These are phyloP conservation scores for Letharia columbiana DNA, from an alignment of 495 filamentous ascomycete genomes.

Conservation along the genomic window DNA sequence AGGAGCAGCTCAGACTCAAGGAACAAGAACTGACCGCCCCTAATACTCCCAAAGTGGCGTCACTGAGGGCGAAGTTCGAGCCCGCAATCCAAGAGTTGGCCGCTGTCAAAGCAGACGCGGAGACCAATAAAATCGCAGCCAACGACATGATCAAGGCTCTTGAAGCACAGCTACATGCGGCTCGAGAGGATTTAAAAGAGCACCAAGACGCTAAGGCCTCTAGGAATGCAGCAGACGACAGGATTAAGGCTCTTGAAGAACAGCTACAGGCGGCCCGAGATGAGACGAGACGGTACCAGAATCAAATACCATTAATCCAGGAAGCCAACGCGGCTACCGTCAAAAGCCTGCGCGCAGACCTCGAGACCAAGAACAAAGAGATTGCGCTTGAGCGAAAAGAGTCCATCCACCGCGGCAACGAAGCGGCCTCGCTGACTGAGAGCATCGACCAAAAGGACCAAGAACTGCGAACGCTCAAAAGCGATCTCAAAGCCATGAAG, in stretches of 20 bases:
- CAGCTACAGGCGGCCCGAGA: constrained; percentile 7
- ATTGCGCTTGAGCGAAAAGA: constrained; percentile 29
- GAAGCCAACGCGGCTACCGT: constrained; percentile 4
- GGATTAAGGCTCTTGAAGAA: not conserved
- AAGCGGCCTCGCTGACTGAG: constrained; percentile 33
- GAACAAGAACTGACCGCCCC: constrained; percentile 2
- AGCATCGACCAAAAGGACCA: constrained; percentile 38
- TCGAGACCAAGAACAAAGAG: constrained; percentile 15
- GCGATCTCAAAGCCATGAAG: constrained; percentile 24
- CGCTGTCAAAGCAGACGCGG: constrained; percentile 21
- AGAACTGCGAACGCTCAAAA: constrained; percentile 27
- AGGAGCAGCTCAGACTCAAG: constrained; percentile 11
- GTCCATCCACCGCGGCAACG: constrained; percentile 32
- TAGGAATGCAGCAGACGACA: constrained; percentile 28
- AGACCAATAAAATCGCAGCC: constrained; percentile 32
- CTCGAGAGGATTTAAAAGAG: constrained; percentile 2
- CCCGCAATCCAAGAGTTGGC: not conserved
- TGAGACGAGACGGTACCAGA: not conserved
- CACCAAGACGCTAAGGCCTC: constrained; percentile 28
- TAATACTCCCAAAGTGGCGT: not conserved
- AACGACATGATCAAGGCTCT: constrained; percentile 21
- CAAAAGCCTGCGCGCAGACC: constrained; percentile 9
- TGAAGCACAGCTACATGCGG: constrained; percentile 3
- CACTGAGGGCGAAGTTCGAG: not conserved
- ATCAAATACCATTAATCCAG: constrained; percentile 8